Percentiles rank a stretch among this genome's conserved stretches.
Conservation (phyloP, 192 early-diverging fungal genomes). For the Backusella liffmaniae region DNA sequence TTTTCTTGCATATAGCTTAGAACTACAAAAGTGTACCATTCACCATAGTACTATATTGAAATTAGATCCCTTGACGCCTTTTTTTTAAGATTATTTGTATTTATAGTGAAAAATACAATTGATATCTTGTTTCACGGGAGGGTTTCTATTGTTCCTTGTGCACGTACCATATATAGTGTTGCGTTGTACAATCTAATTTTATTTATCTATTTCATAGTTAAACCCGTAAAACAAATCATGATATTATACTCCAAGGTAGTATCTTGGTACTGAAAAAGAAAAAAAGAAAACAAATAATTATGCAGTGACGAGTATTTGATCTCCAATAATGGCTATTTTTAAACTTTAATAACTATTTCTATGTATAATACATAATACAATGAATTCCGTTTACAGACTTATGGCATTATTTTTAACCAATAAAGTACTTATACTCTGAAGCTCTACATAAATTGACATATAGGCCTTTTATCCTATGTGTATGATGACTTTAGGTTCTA, state of each 20-base stretch:
- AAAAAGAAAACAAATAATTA: not conserved
- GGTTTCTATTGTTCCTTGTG: not conserved
- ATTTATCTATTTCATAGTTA: slow-evolving; percentile 4
- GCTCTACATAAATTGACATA: not conserved
- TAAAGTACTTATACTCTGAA: not conserved
- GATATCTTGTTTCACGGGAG: not conserved
- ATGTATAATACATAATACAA: not conserved
- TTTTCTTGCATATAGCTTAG: not conserved
- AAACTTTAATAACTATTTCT: not conserved
- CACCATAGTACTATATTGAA: not conserved
- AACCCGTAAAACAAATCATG: not conserved
- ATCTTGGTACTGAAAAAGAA: not conserved
- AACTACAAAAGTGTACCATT: not conserved
- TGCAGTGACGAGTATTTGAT: not conserved
- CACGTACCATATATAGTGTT: not conserved
- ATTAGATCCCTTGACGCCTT: not conserved
- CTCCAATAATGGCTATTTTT: not conserved
- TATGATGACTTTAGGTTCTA: not conserved
- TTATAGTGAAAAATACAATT: not conserved
- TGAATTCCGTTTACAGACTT: not conserved
- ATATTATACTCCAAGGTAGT: not conserved
- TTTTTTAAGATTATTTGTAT: not conserved
- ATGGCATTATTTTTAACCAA: not conserved
- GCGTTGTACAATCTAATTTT: not conserved
- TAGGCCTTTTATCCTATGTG: not conserved